phyloP scores from a whole-genome alignment of 78 protist species.

The Monocercomonoides exilis region DNA sequence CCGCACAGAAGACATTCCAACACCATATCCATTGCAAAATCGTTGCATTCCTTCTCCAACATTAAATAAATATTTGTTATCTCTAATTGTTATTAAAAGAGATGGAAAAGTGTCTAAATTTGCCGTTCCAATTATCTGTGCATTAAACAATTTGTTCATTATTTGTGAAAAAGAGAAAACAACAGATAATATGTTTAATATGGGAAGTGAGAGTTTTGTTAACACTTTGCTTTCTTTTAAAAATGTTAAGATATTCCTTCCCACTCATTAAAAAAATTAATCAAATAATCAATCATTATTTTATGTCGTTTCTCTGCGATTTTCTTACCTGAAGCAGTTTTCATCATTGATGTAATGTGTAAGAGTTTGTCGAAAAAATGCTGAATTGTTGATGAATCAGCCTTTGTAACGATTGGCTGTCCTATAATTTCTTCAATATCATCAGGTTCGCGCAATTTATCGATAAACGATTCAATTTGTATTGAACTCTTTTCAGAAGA shows the following conservation, averaged over 20 bases:
- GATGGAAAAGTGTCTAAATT: background rate
- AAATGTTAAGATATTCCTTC: too few species aligned
- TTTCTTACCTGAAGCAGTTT: background rate
- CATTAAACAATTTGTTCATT: background rate
- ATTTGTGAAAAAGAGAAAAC: too few species aligned
- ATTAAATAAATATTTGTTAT: background rate
- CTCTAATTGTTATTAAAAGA: background rate
- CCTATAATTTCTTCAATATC: background rate
- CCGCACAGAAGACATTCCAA: background rate
- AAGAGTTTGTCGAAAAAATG: background rate
- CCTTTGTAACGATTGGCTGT: background rate
- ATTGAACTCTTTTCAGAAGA: too few species aligned
- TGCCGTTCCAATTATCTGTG: background rate
- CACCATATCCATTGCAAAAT: background rate
- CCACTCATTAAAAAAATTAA: background rate
- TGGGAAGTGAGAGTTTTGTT: too few species aligned
- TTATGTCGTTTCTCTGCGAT: background rate
- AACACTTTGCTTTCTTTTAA: too few species aligned
- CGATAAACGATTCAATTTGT: background rate
- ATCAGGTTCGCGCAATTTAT: background rate
- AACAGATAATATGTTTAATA: too few species aligned
- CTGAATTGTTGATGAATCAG: background rate
- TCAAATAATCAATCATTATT: background rate
- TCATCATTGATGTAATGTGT: background rate
- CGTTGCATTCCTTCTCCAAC: background rate